Evolutionary conservation across 2,329 filamentous ascomycete species (phyloP), one percentile per base, ranked within the genome.

Genomic region (Ophiostoma angusticollis): DNA sequence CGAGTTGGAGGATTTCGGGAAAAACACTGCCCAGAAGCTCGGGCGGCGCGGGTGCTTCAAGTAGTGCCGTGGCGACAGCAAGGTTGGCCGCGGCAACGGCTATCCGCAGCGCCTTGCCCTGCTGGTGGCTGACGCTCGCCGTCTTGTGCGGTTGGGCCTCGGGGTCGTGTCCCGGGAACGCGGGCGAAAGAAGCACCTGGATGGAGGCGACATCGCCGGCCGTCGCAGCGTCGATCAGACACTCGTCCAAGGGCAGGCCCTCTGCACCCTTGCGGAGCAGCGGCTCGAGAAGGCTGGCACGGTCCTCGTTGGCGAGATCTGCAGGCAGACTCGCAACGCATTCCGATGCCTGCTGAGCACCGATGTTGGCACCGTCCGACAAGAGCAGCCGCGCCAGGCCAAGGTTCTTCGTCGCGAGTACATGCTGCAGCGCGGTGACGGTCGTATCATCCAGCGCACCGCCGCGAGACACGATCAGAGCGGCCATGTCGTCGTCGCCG

Each of bases 381-480:
- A 77, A 52, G 17, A 77, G 53, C 2, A 67, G 57, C 17, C 60
- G 57, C 0, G 68, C 62, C 1, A 76, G 53, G 22, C 62, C 62
- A 5, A 63, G 47, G 14, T 70, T 63, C 0, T 65, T 63, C 14
- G 55, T 58, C 0, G 60, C 53, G 1, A 76, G 62, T 3, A 68
- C 66, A 18, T 57, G 59, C n/a, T 66, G 65, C 4, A 76, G 41
- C 2, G 64, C 64, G 6, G 58, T 53, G 0, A 64, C 70, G 34
- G 28, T 72, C 62, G 41, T 68, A 68, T 45, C n/a, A n/a, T 73
- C 70, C 22, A 74, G 58, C 0, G 71, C 72, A 0, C 69, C 69
- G 7, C 70, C 69, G 39, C 74, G 66, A 4, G 55, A 53, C 17
- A 72, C 58, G 6, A 78, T 55, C n/a, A 76, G 54, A 27, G 56